Conservation (phyloP, 164 flowering plant species). For the Stephania japonica region DNA sequence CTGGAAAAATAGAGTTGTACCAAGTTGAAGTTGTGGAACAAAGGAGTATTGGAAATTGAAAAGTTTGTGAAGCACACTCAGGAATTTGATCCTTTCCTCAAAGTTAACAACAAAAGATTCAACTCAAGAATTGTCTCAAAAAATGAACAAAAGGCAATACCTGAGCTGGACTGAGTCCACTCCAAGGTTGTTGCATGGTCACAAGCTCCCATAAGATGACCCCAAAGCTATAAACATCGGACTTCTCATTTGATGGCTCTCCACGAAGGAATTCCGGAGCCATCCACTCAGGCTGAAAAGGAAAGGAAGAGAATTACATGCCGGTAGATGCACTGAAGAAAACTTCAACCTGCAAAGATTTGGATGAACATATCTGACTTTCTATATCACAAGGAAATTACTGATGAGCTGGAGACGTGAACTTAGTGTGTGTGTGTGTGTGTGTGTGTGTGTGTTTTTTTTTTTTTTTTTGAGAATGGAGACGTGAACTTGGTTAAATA, state of each 20-base stretch:
- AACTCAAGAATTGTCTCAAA: neutral
- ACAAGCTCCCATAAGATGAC: constrained; percentile 94
- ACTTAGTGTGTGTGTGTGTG: too few relatives aligned
- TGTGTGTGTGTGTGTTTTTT: too few relatives aligned
- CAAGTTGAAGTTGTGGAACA: neutral
- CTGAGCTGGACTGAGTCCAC: constrained; percentile 87
- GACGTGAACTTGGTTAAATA: too few relatives aligned
- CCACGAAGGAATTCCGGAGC: constrained; percentile 98
- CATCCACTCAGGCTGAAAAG: constrained; percentile 98
- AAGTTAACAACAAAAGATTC: neutral
- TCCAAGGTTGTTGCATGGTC: constrained; percentile 95
- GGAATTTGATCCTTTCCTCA: neutral
- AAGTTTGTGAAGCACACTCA: neutral
- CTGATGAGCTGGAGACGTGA: constrained; percentile 2
- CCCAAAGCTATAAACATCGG: constrained; percentile 97
- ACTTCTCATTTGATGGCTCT: constrained; percentile 88
- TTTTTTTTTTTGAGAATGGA: too few relatives aligned
- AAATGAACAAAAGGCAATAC: constrained; percentile 21
- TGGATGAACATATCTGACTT: constrained; percentile 21
- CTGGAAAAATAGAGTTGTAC: constrained; percentile 31
- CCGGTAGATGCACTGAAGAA: constrained; percentile 21
- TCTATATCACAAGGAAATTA: constrained; percentile 7
- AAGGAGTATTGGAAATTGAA: neutral
- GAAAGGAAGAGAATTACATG: constrained; percentile 32
- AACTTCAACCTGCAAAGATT: constrained; percentile 29